Evolutionary conservation across 768 basidiomycete species (phyloP).

Genomic region (Astraeus odoratus): DNA sequence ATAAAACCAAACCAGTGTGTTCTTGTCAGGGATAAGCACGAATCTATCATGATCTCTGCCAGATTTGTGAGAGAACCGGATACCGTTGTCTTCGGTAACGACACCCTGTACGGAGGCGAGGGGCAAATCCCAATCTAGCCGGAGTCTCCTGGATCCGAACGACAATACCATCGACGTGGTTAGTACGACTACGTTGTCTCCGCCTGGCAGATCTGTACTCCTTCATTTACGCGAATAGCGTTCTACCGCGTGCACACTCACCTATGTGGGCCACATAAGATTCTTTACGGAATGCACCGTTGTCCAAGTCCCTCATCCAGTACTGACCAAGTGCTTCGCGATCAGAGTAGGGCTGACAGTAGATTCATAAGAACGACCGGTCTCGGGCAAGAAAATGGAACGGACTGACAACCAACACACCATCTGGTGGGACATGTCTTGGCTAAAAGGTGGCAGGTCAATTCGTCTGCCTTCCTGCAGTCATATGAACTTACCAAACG

Average conservation of each 20-base stretch:
- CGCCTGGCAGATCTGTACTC: constrained; percentile 59
- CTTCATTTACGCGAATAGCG: constrained; percentile 6
- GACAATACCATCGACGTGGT: constrained; percentile 75
- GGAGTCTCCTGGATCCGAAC: constrained; percentile 80
- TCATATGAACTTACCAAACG: constrained; percentile 49
- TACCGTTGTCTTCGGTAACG: constrained; percentile 84
- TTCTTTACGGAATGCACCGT: constrained; percentile 80
- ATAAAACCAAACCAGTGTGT: constrained; percentile 76
- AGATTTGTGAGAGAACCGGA: constrained; percentile 76
- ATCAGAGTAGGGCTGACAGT: constrained; percentile 69
- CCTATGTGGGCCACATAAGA: constrained; percentile 89
- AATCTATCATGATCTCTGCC: constrained; percentile 74
- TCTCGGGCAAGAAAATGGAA: not conserved
- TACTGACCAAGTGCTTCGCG: constrained; percentile 92
- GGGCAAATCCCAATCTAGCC: constrained; percentile 87
- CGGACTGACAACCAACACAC: constrained; percentile 70
- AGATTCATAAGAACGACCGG: not conserved
- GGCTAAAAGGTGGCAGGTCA: constrained; percentile 41
- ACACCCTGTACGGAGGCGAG: constrained; percentile 83
- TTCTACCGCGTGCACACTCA: constrained; percentile 30
- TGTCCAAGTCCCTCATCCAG: constrained; percentile 94
- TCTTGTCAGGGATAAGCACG: constrained; percentile 68
- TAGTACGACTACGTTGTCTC: constrained; percentile 74
- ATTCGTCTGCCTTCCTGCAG: constrained; percentile 1
- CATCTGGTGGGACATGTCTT: constrained; percentile 79